phyloP scores from a whole-genome alignment of 1,139 yeast genomes.

The Debaryomycetaceae sp. region DNA sequence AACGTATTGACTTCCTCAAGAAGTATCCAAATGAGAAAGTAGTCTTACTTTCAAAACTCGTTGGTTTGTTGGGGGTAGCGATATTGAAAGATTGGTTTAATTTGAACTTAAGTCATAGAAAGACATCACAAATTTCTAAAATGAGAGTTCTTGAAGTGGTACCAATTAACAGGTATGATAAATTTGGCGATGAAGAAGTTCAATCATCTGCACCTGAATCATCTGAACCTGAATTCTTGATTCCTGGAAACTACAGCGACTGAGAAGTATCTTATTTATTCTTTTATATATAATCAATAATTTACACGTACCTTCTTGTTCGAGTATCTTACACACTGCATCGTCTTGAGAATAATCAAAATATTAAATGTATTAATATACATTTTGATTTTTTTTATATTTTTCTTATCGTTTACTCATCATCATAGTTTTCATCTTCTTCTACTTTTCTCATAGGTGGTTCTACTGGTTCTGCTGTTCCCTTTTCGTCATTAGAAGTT shows the following conservation, averaged over 20 bases:
- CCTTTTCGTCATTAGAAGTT: conserved; percentile 36
- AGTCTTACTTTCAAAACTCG: conserved; percentile 29
- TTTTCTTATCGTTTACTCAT: conserved; percentile 34
- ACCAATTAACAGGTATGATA: not conserved
- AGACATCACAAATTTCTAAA: conserved; percentile 21
- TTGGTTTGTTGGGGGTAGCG: conserved; percentile 33
- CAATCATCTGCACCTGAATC: too few species aligned
- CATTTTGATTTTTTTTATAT: conserved; percentile 3
- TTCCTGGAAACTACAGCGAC: too few species aligned
- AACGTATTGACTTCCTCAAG: conserved; percentile 4
- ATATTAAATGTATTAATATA: conserved; percentile 2
- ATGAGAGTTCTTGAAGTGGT: conserved; percentile 15
- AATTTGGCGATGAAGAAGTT: too few species aligned
- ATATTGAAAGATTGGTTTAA: conserved; percentile 32
- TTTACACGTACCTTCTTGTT: too few species aligned
- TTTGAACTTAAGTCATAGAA: conserved; percentile 27
- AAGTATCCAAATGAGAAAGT: conserved; percentile 22
- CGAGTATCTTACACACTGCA: too few species aligned
- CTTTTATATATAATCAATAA: too few species aligned
- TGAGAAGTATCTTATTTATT: too few species aligned
- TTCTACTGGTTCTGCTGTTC: conserved; percentile 39
- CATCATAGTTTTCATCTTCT: conserved; percentile 84
- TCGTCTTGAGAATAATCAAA: too few species aligned
- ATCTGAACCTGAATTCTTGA: too few species aligned
- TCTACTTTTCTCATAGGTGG: conserved; percentile 75